Percentiles rank a stretch among this genome's conserved stretches.
phyloP scores from a whole-genome alignment of 2,329 filamentous ascomycete genomes.

The Colletotrichum cuscutae region DNA sequence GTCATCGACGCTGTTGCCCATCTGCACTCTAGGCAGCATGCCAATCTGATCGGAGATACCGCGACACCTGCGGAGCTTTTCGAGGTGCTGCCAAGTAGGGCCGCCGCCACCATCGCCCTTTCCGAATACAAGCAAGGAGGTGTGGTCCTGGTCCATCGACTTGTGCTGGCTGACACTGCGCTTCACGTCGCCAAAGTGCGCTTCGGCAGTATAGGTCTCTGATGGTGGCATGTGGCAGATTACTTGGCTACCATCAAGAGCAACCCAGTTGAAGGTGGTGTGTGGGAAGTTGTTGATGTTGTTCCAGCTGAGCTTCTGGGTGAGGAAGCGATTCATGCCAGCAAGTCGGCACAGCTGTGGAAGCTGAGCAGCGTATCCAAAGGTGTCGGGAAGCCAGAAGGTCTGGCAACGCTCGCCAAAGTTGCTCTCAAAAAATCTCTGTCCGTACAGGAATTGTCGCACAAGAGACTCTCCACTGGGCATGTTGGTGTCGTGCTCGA shows the following conservation, averaged over 20 bases:
- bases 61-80: constrained; percentile 92
- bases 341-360: constrained; percentile 92
- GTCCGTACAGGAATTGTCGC: constrained; percentile 94
- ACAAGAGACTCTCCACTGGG: constrained; percentile 94
- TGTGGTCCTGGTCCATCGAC: constrained; percentile 91
- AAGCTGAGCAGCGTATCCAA: constrained; percentile 95
- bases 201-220: constrained; percentile 95
- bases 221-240: constrained; percentile 97
- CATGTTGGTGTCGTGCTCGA: constrained; percentile 98
- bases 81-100: constrained; percentile 91
- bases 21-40: constrained; percentile 84
- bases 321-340: constrained; percentile 97
- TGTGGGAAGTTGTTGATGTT: constrained; percentile 99
- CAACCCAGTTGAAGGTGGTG: constrained; percentile 98
- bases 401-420: constrained; percentile 91
- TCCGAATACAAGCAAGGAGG: constrained; percentile 91
- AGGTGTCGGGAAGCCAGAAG: constrained; percentile 98
- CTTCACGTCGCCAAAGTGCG: constrained; percentile 93
- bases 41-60: constrained; percentile 90
- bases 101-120: constrained; percentile 97
- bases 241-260: constrained; percentile 94
- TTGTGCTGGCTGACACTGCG: constrained; percentile 93
- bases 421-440: constrained; percentile 91
- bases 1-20: constrained; percentile 91
- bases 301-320: constrained; percentile 99